Base-by-base conservation (phyloP, 139 green algal species). In the Nannochloris sp. region DNA sequence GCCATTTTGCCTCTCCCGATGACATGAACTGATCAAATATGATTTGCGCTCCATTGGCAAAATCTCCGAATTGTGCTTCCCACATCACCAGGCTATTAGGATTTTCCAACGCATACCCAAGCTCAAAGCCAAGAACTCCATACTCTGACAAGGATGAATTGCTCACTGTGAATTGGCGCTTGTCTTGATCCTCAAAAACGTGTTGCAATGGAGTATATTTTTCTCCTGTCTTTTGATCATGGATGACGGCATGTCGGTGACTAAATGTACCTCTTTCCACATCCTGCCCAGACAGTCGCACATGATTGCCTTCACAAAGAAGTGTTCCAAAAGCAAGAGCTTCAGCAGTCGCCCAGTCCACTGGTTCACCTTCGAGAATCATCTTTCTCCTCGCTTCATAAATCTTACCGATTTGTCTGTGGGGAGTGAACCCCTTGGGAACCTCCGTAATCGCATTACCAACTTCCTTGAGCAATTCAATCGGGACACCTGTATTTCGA, bases 31-130 rank as follows among this genome's bases (percentile, higher is more conserved):
- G 90, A 78, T 97, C 92, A 48, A 98, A 94, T 58, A 95, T 91
- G 67, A 95, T 81, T 81, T 93, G 87, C 8, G 89, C 93, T 2
- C 85, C 84, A 75, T 98, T 98, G 43, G 93, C 87, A 82, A 98
- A 98, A 81, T 98, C 93, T 3, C 93, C 92, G 65, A 98, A 98
- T 80, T 98, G 89, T 34, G 90, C 89, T 78, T 96, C 91, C 91
- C 91, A 97, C 48, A 96, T 80, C 50, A 97, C 85, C 48, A 99
- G 79, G 44, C 76, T 84, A 80, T 98, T 98, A 62, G 93, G 93
- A 76, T 89, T 91, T 75, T 98, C 93, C 79, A 98, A 87, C 12
- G 70, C 83, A 82, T 98, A 99, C 25, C 93, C 93, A 57, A 98
- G 84, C 82, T 98, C 93, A 67, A 96, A 99, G 60, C 93, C 93